phyloP scores from a whole-genome alignment of 179 eudicot species.

The Beta lomatogona region DNA sequence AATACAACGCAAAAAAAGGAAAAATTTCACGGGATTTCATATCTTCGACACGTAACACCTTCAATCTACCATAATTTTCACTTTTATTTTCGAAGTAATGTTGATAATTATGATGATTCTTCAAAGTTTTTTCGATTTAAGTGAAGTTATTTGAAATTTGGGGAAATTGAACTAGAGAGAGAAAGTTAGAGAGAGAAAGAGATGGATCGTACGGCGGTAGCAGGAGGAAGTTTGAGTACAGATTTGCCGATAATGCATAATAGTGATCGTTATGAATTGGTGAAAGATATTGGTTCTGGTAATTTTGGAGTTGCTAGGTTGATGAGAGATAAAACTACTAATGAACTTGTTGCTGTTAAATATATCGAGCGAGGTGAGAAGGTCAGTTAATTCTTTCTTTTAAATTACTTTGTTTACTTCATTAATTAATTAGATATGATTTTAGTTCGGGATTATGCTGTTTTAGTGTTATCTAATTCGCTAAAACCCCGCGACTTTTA shows the following conservation, averaged over 20 bases:
- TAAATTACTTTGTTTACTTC: not conserved
- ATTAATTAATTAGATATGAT: not conserved
- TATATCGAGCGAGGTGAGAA: slow-evolving; percentile 68
- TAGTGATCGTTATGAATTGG: slow-evolving; percentile 50
- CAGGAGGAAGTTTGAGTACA: slow-evolving; percentile 1
- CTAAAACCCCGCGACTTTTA: no score
- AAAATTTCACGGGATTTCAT: slow-evolving; percentile 7
- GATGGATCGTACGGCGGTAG: not conserved
- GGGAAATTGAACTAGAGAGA: not conserved
- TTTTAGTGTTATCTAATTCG: no score
- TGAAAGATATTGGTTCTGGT: slow-evolving; percentile 63
- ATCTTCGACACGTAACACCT: not conserved
- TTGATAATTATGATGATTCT: not conserved
- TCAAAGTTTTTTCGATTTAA: not conserved
- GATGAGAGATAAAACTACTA: slow-evolving; percentile 55
- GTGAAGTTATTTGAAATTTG: not conserved
- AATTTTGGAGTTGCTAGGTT: slow-evolving; percentile 64
- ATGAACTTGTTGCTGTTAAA: slow-evolving; percentile 64
- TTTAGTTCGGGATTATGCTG: no score
- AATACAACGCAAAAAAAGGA: no score
- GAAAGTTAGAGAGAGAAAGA: not conserved
- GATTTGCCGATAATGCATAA: slow-evolving; percentile 57
- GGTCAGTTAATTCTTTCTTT: slow-evolving; percentile 29
- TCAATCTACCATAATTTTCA: not conserved
- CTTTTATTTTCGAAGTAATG: not conserved